These are phyloP conservation scores for Miscanthus lutarioriparius DNA, from an alignment of 176 grass and related monocot species.

Conservation along the genomic window DNA sequence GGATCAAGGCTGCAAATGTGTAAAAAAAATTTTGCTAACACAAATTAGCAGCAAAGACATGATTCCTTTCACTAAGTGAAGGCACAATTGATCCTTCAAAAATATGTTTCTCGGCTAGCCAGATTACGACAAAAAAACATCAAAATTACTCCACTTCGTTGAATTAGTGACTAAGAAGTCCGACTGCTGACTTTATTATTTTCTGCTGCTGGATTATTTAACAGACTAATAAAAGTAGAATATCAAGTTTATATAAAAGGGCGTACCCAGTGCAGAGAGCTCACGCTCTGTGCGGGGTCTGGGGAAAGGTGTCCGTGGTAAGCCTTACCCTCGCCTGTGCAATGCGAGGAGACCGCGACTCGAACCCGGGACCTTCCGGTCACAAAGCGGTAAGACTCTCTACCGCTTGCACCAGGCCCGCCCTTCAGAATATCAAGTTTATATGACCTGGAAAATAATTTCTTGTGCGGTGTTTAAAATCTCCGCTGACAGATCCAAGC, in stretches of 20 bases:
- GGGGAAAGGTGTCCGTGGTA: too few species aligned
- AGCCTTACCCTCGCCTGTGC: too few species aligned
- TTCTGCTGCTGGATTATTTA: not conserved
- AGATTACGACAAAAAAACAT: slow-evolving; percentile 14
- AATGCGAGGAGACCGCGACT: too few species aligned
- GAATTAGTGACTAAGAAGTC: not conserved
- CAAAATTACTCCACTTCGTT: not conserved
- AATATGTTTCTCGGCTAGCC: slow-evolving; percentile 2
- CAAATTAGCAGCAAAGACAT: not conserved
- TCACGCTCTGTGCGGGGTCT: too few species aligned
- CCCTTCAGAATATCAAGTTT: too few species aligned
- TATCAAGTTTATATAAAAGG: too few species aligned
- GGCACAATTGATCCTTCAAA: too few species aligned
- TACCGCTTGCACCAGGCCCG: too few species aligned
- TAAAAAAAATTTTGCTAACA: slow-evolving; percentile 7
- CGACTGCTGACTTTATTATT: not conserved
- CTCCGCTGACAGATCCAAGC: not conserved
- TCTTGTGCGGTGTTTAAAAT: not conserved
- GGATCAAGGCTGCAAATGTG: slow-evolving; percentile 77
- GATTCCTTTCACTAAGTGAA: too few species aligned
- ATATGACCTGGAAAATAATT: not conserved
- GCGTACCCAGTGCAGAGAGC: too few species aligned
- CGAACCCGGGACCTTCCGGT: too few species aligned
- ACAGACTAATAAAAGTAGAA: not conserved
- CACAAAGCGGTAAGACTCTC: too few species aligned